phyloP scores from a whole-genome alignment of 2,329 filamentous ascomycete genomes.

The Tolypocladium album region DNA sequence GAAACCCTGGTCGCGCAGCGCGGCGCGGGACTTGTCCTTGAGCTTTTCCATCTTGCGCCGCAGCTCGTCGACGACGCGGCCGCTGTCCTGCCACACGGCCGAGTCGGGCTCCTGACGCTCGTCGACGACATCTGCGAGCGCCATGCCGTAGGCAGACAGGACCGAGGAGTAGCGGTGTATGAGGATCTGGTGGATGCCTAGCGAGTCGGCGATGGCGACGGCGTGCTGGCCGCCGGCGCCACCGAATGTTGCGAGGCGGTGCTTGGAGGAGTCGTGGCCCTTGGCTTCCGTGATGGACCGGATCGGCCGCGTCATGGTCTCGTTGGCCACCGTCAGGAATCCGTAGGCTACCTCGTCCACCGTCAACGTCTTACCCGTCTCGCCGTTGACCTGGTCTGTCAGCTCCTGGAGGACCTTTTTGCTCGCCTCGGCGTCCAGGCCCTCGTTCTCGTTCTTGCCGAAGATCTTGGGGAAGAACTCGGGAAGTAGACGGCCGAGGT shows the following conservation, averaged over 20 bases:
- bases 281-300: conserved; percentile 24
- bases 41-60: conserved; percentile 67
- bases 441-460: conserved; percentile 11
- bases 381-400: conserved; percentile 31
- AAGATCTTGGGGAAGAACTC: conserved; percentile 61
- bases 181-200: conserved; percentile 30
- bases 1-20: conserved; percentile 71
- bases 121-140: conserved; percentile 32
- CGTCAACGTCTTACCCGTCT: conserved; percentile 15
- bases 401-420: conserved; percentile 28
- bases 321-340: conserved; percentile 24
- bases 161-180: conserved; percentile 34
- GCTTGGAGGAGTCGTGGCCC: conserved; percentile 22
- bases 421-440: conserved; percentile 28
- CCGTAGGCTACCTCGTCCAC: conserved; percentile 25
- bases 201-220: conserved; percentile 28
- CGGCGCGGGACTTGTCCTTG: conserved; percentile 60
- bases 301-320: conserved; percentile 24
- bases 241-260: conserved; percentile 26
- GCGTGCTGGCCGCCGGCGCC: conserved; percentile 33
- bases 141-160: conserved; percentile 35
- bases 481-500: conserved; percentile 47
- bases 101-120: conserved; percentile 36
- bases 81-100: conserved; percentile 47
- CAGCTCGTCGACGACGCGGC: conserved; percentile 49